Percentiles rank a stretch among this genome's conserved stretches.
These are phyloP conservation scores for Soucietia sequanensis DNA, from an alignment of 805 yeast genomes.

Conservation along the genomic window DNA sequence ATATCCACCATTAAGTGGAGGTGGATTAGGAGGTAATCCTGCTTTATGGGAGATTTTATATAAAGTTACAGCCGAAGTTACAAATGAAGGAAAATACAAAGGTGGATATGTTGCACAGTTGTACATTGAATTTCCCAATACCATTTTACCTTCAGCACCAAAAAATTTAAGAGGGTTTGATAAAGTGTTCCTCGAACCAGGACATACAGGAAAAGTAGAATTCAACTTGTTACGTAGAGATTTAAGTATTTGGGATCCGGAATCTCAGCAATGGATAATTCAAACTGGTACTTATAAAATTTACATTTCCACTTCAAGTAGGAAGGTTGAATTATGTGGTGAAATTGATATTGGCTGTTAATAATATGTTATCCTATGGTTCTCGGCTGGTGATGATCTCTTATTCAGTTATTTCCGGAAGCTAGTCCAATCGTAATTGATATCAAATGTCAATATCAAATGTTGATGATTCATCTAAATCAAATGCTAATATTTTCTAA, in stretches of 20 bases:
- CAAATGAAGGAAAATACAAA: slow-evolving; percentile 44
- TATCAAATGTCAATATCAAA: neutral
- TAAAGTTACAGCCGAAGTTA: slow-evolving; percentile 43
- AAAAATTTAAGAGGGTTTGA: slow-evolving; percentile 57
- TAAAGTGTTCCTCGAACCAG: slow-evolving; percentile 47
- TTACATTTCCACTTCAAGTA: slow-evolving; percentile 49
- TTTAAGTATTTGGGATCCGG: slow-evolving; percentile 55
- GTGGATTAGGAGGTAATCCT: slow-evolving; percentile 60
- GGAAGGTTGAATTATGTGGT: slow-evolving; percentile 46
- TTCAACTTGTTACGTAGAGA: slow-evolving; percentile 53
- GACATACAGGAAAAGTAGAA: slow-evolving; percentile 31
- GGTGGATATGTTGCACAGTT: slow-evolving; percentile 55
- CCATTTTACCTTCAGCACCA: slow-evolving; percentile 50
- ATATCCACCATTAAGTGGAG: slow-evolving; percentile 43
- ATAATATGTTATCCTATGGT: too few relatives aligned
- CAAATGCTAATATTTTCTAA: too few relatives aligned
- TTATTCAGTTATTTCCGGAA: neutral
- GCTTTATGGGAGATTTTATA: slow-evolving; percentile 56
- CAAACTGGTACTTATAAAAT: slow-evolving; percentile 55
- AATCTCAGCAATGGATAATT: slow-evolving; percentile 56
- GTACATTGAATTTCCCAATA: slow-evolving; percentile 51
- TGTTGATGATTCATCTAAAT: neutral
- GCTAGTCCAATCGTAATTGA: neutral
- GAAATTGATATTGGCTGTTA: slow-evolving; percentile 39
- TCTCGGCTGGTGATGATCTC: neutral